Percentiles rank a stretch among this genome's conserved stretches.
Evolutionary conservation across 2,329 filamentous ascomycete species (phyloP).

Genomic region (Sphaerulina musiva): DNA sequence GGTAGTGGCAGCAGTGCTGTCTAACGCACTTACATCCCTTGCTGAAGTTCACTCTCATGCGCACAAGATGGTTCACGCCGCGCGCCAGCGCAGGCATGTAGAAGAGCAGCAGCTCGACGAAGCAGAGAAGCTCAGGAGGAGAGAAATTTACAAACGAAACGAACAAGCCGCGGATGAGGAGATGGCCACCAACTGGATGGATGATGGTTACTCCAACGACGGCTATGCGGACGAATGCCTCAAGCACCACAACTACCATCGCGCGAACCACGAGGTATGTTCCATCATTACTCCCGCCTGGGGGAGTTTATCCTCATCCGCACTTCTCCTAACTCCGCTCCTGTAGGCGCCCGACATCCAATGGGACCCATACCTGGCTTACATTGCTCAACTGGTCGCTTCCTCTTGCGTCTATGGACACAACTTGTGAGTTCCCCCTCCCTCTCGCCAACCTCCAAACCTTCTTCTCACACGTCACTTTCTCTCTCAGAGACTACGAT

Average conservation of each 20-base stretch:
- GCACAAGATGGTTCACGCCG: background rate
- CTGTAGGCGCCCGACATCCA: slow-evolving; percentile 7
- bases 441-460: too few species aligned
- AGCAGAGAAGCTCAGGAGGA: background rate
- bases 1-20: slow-evolving; percentile 9
- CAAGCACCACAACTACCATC: slow-evolving; percentile 78
- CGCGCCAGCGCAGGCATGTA: slow-evolving; percentile 1
- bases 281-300: background rate
- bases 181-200: background rate
- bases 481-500: slow-evolving; percentile 33
- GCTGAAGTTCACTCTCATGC: background rate
- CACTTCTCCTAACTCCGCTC: slow-evolving; percentile 52
- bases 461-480: background rate
- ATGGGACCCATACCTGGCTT: slow-evolving; percentile 60
- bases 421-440: slow-evolving; percentile 55
- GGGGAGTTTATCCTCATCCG: too few species aligned
- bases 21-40: background rate
- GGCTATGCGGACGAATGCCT: slow-evolving; percentile 43
- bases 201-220: slow-evolving; percentile 1
- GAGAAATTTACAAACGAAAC: slow-evolving; percentile 2
- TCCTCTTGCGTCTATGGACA: slow-evolving; percentile 65
- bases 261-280: slow-evolving; percentile 57
- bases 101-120: background rate
- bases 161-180: background rate
- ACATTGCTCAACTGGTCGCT: slow-evolving; percentile 59